These are phyloP conservation scores for Juncus inflexus DNA, from an alignment of 176 grass and related monocot species.

Conservation along the genomic window DNA sequence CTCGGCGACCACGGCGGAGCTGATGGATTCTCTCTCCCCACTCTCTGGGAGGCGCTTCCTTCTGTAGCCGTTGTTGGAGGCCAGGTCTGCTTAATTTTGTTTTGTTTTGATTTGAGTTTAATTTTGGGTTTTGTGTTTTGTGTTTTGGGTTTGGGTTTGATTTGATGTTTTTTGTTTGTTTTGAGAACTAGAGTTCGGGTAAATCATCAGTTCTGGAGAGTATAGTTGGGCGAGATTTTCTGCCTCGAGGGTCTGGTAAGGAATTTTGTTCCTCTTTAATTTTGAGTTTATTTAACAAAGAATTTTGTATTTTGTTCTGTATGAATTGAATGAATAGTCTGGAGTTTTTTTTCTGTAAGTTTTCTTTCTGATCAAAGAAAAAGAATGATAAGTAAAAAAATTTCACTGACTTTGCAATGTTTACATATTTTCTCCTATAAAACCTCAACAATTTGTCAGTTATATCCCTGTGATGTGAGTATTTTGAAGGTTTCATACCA, in stretches of 20 bases:
- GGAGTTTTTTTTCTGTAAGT: no score
- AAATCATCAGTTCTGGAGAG: slow-evolving; percentile 96
- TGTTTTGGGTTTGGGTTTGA: neutral
- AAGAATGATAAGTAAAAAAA: no score
- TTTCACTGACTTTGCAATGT: no score
- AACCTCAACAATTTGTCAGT: no score
- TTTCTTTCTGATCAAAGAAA: no score
- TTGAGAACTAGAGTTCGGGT: slow-evolving; percentile 62
- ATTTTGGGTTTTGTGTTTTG: slow-evolving; percentile 2
- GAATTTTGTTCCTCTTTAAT: neutral
- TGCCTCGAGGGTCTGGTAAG: slow-evolving; percentile 80
- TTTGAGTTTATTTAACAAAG: neutral
- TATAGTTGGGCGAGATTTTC: slow-evolving; percentile 89
- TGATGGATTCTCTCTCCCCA: slow-evolving; percentile 51
- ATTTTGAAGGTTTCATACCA: neutral
- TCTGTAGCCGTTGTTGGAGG: slow-evolving; percentile 90
- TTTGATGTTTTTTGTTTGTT: slow-evolving; percentile 1
- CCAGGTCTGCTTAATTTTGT: slow-evolving; percentile 44
- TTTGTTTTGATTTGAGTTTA: neutral
- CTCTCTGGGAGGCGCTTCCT: slow-evolving; percentile 90
- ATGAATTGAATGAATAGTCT: no score
- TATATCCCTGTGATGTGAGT: no score
- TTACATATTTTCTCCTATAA: no score
- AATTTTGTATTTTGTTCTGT: no score
- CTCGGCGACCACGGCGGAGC: slow-evolving; percentile 82